Evolutionary conservation across 495 filamentous ascomycete genomes (phyloP), one percentile per base, ranked within the genome.

Genomic region (Penicillium steckii): DNA sequence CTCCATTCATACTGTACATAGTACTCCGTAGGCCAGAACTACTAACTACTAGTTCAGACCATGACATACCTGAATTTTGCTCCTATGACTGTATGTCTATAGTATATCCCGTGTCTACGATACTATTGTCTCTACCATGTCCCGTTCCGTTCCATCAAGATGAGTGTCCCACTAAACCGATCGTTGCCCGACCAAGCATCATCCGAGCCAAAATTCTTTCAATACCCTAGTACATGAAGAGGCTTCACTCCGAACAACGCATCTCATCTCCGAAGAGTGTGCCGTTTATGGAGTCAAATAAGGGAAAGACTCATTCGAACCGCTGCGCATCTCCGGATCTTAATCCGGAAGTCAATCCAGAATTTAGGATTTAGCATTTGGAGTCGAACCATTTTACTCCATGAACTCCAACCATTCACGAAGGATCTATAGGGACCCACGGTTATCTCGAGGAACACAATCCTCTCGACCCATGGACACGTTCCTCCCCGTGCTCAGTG

Each of bases 391-490:
- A 41, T 5, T 8, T 10, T 21, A 19, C 23, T 19, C 21, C 18
- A 41, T 19, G 38, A 41, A 41, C 38, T n/a, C 38, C 8, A 9
- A 23, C 38, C 13, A 41, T 41, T 23, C 38, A 12, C 38, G 13
- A 17, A 13, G 38, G 38, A 25, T 43, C 40, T n/a, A 21, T 32
- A 17, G 27, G 5, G 41, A 57, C 59, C 61, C 61, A 65, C 55
- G 59, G 59, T 52, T 32, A 35, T 26, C 19, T 52, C 43, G 50
- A 62, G 53, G 53, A 46, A 58, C 58, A 27, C 29, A 25, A 19
- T 15, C 7, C 18, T 3, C 15, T 38, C 2, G 50, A 61, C 29
- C 61, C 62, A 55, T 62, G 59, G 59, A 26, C 41, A 30, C 5
- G n/a, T 12, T n/a, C n/a, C n/a, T n/a, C n/a, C n/a, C n/a, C n/a